These are phyloP conservation scores for Kwoniella heveanensis DNA, from an alignment of 768 basidiomycete species.

Conservation along the genomic window DNA sequence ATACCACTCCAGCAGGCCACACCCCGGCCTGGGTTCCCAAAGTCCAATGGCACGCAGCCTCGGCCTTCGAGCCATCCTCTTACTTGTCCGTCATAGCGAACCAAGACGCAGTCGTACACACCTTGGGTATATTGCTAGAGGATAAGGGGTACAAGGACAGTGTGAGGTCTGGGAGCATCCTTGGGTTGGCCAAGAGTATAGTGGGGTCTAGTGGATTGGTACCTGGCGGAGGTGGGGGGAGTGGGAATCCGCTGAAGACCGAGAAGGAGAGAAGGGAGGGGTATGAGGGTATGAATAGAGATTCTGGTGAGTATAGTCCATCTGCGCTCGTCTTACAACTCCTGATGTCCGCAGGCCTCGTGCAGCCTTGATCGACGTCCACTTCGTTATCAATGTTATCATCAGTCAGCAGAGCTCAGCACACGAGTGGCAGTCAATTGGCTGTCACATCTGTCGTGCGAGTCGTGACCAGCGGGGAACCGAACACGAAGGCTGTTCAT, in stretches of 20 bases:
- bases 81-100: slow-evolving; percentile 70
- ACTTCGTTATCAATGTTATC: too few relatives aligned
- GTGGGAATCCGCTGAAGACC: slow-evolving; percentile 55
- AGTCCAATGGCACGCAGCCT: slow-evolving; percentile 82
- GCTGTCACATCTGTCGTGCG: too few relatives aligned
- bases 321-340: too few relatives aligned
- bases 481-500: too few relatives aligned
- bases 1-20: slow-evolving; percentile 85
- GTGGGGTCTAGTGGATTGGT: slow-evolving; percentile 54
- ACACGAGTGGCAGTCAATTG: too few relatives aligned
- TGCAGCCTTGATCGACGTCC: too few relatives aligned
- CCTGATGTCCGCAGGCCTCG: too few relatives aligned
- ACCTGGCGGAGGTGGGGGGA: slow-evolving; percentile 25
- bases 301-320: slow-evolving; percentile 71
- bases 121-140: slow-evolving; percentile 86
- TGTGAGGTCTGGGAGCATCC: slow-evolving; percentile 64
- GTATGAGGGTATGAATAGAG: slow-evolving; percentile 84
- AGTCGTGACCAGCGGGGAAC: too few relatives aligned
- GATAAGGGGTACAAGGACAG: slow-evolving; percentile 76
- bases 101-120: slow-evolving; percentile 82
- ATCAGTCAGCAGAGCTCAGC: too few relatives aligned
- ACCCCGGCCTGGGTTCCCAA: slow-evolving; percentile 74
- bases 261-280: slow-evolving; percentile 53
- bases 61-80: slow-evolving; percentile 74
- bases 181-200: slow-evolving; percentile 62